A percentile compares a stretch with the other conserved stretches of the same genome.
Evolutionary conservation across 1,139 yeast genomes (phyloP).

Genomic region (Nakaseomyces delphensis): DNA sequence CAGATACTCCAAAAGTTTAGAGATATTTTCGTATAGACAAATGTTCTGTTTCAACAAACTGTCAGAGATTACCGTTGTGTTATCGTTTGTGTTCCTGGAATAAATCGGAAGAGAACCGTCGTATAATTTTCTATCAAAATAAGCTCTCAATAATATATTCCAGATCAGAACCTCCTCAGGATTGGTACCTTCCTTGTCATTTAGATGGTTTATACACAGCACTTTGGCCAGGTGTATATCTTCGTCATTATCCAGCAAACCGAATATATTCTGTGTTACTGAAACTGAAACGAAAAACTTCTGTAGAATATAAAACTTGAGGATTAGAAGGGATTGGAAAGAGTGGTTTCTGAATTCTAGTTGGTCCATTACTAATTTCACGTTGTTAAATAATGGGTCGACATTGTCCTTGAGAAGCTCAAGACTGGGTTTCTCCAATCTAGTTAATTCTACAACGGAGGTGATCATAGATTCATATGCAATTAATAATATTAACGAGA

Average conservation of each 20-base stretch:
- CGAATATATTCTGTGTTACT: background rate
- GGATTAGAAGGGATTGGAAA: background rate
- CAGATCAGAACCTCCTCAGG: background rate
- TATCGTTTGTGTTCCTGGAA: background rate
- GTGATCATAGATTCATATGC: background rate
- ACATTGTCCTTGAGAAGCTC: background rate
- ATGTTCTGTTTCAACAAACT: background rate
- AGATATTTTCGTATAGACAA: background rate
- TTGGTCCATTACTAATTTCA: background rate
- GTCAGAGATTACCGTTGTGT: background rate
- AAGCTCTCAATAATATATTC: background rate
- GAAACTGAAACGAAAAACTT: background rate
- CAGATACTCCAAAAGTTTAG: background rate
- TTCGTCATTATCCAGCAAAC: background rate
- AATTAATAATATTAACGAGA: background rate
- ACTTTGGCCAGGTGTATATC: background rate
- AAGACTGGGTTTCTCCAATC: background rate
- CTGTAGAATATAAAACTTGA: background rate
- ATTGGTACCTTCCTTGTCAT: background rate
- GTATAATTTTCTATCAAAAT: background rate
- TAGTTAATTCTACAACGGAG: background rate
- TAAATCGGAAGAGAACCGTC: background rate
- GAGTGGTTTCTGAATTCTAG: constrained; percentile 2
- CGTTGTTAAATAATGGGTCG: background rate
- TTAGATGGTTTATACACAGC: background rate